Percentiles rank a stretch among this genome's conserved stretches.
phyloP scores from a whole-genome alignment of 2,329 filamentous ascomycete species.

The Pseudovirgaria hyperparasitica region DNA sequence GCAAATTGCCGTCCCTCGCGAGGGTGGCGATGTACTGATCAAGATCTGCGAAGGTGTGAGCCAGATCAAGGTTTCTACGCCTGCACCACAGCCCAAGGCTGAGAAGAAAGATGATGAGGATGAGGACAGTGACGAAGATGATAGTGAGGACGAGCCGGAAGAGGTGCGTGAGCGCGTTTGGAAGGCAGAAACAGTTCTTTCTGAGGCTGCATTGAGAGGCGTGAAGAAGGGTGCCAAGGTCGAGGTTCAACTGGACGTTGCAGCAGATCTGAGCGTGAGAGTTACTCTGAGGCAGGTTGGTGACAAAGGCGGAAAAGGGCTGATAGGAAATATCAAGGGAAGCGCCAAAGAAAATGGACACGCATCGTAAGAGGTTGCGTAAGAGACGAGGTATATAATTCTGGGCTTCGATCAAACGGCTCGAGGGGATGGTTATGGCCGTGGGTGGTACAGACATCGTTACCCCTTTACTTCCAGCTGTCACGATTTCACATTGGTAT shows the following conservation, averaged over 20 bases:
- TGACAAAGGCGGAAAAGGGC: slow-evolving; percentile 76
- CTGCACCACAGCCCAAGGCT: slow-evolving; percentile 63
- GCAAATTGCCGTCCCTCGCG: slow-evolving; percentile 61
- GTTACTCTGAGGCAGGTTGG: slow-evolving; percentile 78
- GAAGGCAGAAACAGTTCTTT: slow-evolving; percentile 73
- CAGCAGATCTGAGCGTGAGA: slow-evolving; percentile 64
- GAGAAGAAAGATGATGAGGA: slow-evolving; percentile 49
- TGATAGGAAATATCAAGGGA: no score
- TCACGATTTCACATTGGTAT: no score
- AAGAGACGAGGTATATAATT: no score
- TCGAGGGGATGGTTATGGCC: no score
- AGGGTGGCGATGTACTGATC: slow-evolving; percentile 77
- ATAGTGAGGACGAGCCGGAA: slow-evolving; percentile 65
- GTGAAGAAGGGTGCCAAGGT: slow-evolving; percentile 84
- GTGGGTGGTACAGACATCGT: no score
- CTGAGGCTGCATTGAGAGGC: slow-evolving; percentile 71
- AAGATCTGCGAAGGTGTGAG: slow-evolving; percentile 78
- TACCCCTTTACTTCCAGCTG: no score
- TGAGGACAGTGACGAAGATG: slow-evolving; percentile 45
- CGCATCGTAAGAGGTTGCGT: no score
- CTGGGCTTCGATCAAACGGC: no score
- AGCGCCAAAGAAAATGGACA: no score
- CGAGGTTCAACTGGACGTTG: slow-evolving; percentile 85
- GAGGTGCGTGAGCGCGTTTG: slow-evolving; percentile 83
- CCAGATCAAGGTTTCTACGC: slow-evolving; percentile 87